These are phyloP conservation scores for Leccinum sublutescens DNA, from an alignment of 768 basidiomycete species.

Conservation along the genomic window DNA sequence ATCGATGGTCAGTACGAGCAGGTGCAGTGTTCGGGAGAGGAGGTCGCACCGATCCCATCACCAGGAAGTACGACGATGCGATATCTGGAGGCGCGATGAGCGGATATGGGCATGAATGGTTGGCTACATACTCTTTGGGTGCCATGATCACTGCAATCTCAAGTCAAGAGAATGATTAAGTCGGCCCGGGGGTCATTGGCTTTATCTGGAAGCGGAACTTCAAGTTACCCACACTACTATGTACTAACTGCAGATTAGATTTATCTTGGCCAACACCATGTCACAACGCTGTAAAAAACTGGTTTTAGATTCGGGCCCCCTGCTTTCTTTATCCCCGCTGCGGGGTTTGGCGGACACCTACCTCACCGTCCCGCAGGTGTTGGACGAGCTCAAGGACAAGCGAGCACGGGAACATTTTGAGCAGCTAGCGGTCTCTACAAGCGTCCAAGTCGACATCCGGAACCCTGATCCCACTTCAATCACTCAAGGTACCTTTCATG, in stretches of 20 bases:
- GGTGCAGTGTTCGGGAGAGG: not conserved
- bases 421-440: slow-evolving; percentile 68
- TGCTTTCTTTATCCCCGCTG: slow-evolving; percentile 85
- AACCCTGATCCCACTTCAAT: slow-evolving; percentile 70
- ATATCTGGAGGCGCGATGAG: slow-evolving; percentile 50
- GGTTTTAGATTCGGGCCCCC: slow-evolving; percentile 91
- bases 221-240: not conserved
- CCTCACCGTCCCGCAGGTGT: slow-evolving; percentile 85
- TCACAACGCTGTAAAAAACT: slow-evolving; percentile 66
- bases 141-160: slow-evolving; percentile 33
- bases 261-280: slow-evolving; percentile 17
- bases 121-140: slow-evolving; percentile 41
- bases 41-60: slow-evolving; percentile 85
- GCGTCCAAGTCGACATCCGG: slow-evolving; percentile 70
- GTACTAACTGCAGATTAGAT: slow-evolving; percentile 4
- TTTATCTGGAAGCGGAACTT: not conserved
- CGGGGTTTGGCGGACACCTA: slow-evolving; percentile 86
- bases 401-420: slow-evolving; percentile 86
- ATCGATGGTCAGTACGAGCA: not conserved
- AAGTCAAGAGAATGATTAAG: not conserved
- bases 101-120: slow-evolving; percentile 1
- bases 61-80: slow-evolving; percentile 90
- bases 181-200: not conserved
- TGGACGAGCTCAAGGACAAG: slow-evolving; percentile 86
- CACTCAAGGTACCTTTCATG: slow-evolving; percentile 48